A percentile compares a stretch with the other conserved stretches of the same genome.
These are phyloP conservation scores for Erysimum cheiranthoides DNA, from an alignment of 345 rosid species.

Conservation along the genomic window DNA sequence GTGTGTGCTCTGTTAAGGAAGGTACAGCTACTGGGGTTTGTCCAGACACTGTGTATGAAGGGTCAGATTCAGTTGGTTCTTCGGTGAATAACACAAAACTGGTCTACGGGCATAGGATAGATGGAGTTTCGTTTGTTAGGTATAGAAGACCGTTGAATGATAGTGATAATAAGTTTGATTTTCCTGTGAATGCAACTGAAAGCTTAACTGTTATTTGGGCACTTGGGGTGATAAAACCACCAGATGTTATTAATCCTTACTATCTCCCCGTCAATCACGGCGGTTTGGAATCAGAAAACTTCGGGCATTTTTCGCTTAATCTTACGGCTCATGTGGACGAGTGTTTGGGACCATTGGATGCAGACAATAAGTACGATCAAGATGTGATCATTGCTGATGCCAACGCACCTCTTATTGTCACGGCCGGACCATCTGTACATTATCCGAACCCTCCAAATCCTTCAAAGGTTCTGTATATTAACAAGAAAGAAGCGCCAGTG, in stretches of 20 bases:
- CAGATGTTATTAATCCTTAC: slow-evolving; percentile 72
- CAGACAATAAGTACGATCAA: slow-evolving; percentile 48
- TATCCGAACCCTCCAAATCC: slow-evolving; percentile 53
- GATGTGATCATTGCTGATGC: slow-evolving; percentile 49
- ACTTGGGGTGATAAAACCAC: slow-evolving; percentile 86
- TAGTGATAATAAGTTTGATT: slow-evolving; percentile 72
- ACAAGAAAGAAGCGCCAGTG: slow-evolving; percentile 51
- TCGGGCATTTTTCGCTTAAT: slow-evolving; percentile 45
- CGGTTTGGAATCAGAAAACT: slow-evolving; percentile 50
- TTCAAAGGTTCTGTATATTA: slow-evolving; percentile 45
- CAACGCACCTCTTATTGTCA: slow-evolving; percentile 48
- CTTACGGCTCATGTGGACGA: slow-evolving; percentile 44
- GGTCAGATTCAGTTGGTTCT: slow-evolving; percentile 48
- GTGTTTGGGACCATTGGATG: slow-evolving; percentile 49
- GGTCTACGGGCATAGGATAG: slow-evolving; percentile 92
- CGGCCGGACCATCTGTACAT: slow-evolving; percentile 49
- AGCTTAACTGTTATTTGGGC: slow-evolving; percentile 86
- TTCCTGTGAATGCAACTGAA: slow-evolving; percentile 62
- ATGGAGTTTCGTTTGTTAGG: slow-evolving; percentile 91
- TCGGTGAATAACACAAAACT: slow-evolving; percentile 69
- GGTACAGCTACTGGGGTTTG: slow-evolving; percentile 81
- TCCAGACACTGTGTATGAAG: slow-evolving; percentile 72
- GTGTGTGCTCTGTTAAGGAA: slow-evolving; percentile 69
- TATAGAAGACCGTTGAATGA: slow-evolving; percentile 67
- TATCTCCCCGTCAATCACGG: slow-evolving; percentile 95